Evolutionary conservation across 2,329 filamentous ascomycete genomes (phyloP).

Genomic region (Rhytidhysteron rufulum): DNA sequence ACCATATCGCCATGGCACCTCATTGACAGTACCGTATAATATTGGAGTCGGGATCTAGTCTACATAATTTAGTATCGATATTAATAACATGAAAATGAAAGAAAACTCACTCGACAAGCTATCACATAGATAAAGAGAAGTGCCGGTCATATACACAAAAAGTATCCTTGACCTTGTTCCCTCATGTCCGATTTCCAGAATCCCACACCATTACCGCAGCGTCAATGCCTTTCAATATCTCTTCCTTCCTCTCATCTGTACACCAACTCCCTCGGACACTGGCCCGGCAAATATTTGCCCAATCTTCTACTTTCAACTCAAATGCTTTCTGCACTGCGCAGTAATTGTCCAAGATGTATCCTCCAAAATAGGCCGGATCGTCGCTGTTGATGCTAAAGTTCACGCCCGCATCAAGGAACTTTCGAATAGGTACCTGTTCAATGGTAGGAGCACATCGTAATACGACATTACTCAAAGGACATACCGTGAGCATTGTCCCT

Average conservation of each 20-base stretch:
- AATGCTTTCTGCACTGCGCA: slow-evolving; percentile 72
- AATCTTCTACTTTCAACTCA: slow-evolving; percentile 59
- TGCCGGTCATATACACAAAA: too few relatives aligned
- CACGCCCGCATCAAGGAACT: slow-evolving; percentile 61
- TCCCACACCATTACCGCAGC: slow-evolving; percentile 1
- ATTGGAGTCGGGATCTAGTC: too few relatives aligned
- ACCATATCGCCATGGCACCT: too few relatives aligned
- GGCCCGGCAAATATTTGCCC: slow-evolving; percentile 60
- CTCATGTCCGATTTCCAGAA: too few relatives aligned
- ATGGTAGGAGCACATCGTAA: slow-evolving; percentile 54
- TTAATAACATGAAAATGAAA: too few relatives aligned
- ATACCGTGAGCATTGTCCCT: slow-evolving; percentile 64
- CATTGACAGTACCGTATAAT: too few relatives aligned
- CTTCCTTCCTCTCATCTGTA: slow-evolving; percentile 56
- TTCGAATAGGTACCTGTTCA: slow-evolving; percentile 57
- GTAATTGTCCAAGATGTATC: slow-evolving; percentile 72
- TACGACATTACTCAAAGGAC: slow-evolving; percentile 69
- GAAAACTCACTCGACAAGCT: too few relatives aligned
- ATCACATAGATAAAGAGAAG: too few relatives aligned
- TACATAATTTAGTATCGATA: too few relatives aligned
- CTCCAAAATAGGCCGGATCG: slow-evolving; percentile 72
- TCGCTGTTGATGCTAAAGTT: slow-evolving; percentile 71
- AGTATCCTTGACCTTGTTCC: too few relatives aligned
- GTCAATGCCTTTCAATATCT: slow-evolving; percentile 43
- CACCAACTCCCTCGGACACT: slow-evolving; percentile 70